A percentile compares a stretch with the other conserved stretches of the same genome.
phyloP scores from a whole-genome alignment of 2,329 filamentous ascomycete genomes.

The Monosporascus sp. region DNA sequence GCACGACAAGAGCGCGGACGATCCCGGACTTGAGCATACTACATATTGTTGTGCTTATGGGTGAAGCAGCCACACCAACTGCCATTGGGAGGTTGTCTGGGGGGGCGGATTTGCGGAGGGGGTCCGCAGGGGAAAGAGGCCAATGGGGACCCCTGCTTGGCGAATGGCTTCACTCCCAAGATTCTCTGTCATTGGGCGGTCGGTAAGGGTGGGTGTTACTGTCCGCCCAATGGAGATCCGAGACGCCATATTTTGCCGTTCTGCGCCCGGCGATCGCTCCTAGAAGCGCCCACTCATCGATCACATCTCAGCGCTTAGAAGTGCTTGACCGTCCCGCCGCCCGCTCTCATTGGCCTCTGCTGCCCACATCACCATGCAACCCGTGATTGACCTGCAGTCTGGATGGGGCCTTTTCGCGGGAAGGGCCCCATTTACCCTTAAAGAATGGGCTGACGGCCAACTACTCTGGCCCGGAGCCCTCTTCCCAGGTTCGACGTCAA shows the following conservation, averaged over 20 bases:
- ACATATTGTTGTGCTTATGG: no score
- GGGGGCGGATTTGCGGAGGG: neutral
- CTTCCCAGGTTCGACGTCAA: slow-evolving; percentile 18
- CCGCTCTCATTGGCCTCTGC: slow-evolving; percentile 22
- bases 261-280: slow-evolving; percentile 9
- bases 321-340: slow-evolving; percentile 13
- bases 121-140: neutral
- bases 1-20: no score
- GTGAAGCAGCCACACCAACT: no score
- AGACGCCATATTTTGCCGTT: slow-evolving; percentile 8
- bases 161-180: neutral
- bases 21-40: no score
- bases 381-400: slow-evolving; percentile 27
- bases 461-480: slow-evolving; percentile 10
- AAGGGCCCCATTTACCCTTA: slow-evolving; percentile 9
- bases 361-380: slow-evolving; percentile 22
- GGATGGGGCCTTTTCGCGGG: slow-evolving; percentile 11
- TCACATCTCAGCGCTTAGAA: slow-evolving; percentile 24
- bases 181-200: neutral
- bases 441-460: slow-evolving; percentile 16
- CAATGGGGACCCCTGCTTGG: neutral
- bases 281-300: slow-evolving; percentile 22
- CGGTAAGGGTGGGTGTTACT: neutral
- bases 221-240: slow-evolving; percentile 17
- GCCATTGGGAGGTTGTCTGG: no score